A percentile compares a stretch with the other conserved stretches of the same genome.
Evolutionary conservation across 257 asterid genomes (phyloP).

Genomic region (Solanum piurae): DNA sequence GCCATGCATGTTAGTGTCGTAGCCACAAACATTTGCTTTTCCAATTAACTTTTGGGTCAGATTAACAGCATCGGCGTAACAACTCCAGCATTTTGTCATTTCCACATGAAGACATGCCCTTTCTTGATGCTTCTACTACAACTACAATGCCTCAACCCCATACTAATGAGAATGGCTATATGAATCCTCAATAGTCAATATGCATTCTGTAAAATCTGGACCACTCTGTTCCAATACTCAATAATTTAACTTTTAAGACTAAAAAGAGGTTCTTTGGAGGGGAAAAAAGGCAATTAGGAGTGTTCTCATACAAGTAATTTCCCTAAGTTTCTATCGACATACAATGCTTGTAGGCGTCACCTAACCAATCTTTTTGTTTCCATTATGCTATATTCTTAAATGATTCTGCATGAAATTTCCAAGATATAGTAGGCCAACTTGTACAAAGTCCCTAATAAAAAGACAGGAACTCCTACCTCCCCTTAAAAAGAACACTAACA

Average conservation of each 20-base stretch:
- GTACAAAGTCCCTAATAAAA: not conserved
- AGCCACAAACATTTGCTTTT: not conserved
- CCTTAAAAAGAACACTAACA: not conserved
- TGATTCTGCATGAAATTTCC: not conserved
- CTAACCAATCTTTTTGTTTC: not conserved
- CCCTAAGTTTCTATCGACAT: not conserved
- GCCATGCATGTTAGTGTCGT: not conserved
- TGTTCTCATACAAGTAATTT: not conserved
- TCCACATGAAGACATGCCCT: not conserved
- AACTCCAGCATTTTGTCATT: not conserved
- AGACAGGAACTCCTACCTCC: not conserved
- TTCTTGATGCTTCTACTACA: not conserved
- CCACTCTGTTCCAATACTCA: not conserved
- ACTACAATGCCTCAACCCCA: not conserved
- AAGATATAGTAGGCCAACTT: not conserved
- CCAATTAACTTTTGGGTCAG: not conserved
- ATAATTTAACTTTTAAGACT: not conserved
- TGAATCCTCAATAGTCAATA: not conserved
- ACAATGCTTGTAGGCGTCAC: not conserved
- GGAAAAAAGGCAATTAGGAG: not conserved
- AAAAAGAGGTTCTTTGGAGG: not conserved
- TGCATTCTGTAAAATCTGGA: not conserved
- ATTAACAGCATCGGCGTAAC: not conserved
- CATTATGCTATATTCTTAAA: not conserved
- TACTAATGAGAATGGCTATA: not conserved